phyloP scores from a whole-genome alignment of 495 filamentous ascomycete species.

The Tuber aestivum region DNA sequence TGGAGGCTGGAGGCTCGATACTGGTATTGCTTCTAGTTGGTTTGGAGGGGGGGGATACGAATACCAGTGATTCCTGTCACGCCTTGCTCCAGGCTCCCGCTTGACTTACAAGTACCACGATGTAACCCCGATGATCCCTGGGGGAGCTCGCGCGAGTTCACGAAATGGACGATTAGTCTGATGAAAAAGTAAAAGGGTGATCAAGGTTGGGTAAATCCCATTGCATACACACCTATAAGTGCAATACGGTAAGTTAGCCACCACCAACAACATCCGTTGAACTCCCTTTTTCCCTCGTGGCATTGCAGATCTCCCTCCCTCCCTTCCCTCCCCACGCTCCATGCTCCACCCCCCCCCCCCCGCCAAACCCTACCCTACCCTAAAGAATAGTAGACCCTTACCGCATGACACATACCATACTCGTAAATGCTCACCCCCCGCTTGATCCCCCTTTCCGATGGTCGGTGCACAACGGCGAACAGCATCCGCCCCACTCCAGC shows the following conservation, averaged over 20 bases:
- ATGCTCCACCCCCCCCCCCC: background rate
- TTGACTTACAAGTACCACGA: background rate
- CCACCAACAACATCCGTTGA: background rate
- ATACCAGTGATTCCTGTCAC: background rate
- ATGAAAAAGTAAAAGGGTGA: background rate
- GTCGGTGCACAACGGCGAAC: background rate
- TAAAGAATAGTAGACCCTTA: background rate
- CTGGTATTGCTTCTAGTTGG: background rate
- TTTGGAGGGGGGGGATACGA: background rate
- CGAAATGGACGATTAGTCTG: background rate
- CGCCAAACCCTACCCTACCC: background rate
- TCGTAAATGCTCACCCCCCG: background rate
- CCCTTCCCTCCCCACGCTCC: background rate
- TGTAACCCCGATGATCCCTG: background rate
- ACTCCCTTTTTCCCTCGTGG: background rate
- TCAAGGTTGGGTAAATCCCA: background rate
- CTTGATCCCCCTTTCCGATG: background rate
- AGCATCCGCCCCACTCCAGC: background rate
- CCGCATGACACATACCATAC: background rate
- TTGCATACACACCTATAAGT: background rate
- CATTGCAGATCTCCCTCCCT: background rate
- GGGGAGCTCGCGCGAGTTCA: background rate
- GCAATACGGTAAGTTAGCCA: background rate
- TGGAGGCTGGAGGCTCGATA: background rate
- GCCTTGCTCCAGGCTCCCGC: background rate